Conservation (phyloP, 192 early-diverging fungal species). For the Gaertneriomyces semiglobifer region DNA sequence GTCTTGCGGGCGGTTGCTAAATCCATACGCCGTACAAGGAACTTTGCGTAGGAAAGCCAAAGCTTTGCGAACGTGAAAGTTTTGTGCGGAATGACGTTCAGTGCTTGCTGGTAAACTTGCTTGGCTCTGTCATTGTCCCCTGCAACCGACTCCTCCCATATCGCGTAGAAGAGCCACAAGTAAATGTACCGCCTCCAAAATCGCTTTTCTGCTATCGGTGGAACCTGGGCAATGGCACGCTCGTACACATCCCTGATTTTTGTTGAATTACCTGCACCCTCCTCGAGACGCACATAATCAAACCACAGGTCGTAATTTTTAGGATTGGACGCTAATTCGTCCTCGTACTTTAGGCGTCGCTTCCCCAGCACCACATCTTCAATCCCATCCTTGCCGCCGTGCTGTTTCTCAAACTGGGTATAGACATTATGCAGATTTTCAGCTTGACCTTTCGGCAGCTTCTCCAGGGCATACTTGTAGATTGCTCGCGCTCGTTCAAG, state of each 20-base stretch:
- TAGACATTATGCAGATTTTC: constrained; percentile 93
- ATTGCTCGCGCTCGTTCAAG: constrained; percentile 91
- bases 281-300: constrained; percentile 90
- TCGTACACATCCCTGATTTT: constrained; percentile 93
- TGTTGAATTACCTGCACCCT: constrained; percentile 63
- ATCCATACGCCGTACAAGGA: constrained; percentile 77
- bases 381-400: constrained; percentile 80
- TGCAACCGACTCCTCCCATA: constrained; percentile 88
- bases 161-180: constrained; percentile 97
- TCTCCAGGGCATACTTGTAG: constrained; percentile 91
- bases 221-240: constrained; percentile 86
- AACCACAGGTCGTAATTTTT: constrained; percentile 99
- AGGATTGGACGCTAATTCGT: constrained; percentile 61
- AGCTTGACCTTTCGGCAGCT: constrained; percentile 74
- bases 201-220: constrained; percentile 81
- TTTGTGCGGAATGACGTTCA: constrained; percentile 88
- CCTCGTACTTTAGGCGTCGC: constrained; percentile 87
- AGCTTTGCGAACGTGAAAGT: constrained; percentile 96
- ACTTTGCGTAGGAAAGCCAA: constrained; percentile 92
- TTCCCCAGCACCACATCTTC: constrained; percentile 89
- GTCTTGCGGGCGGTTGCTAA: constrained; percentile 69
- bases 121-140: constrained; percentile 77
- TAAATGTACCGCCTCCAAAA: constrained; percentile 98
- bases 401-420: constrained; percentile 95
- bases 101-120: constrained; percentile 76